Evolutionary conservation across 2,329 filamentous ascomycete species (phyloP), one percentile per base, ranked within the genome.

Genomic region (Cryphonectria nitschkei): DNA sequence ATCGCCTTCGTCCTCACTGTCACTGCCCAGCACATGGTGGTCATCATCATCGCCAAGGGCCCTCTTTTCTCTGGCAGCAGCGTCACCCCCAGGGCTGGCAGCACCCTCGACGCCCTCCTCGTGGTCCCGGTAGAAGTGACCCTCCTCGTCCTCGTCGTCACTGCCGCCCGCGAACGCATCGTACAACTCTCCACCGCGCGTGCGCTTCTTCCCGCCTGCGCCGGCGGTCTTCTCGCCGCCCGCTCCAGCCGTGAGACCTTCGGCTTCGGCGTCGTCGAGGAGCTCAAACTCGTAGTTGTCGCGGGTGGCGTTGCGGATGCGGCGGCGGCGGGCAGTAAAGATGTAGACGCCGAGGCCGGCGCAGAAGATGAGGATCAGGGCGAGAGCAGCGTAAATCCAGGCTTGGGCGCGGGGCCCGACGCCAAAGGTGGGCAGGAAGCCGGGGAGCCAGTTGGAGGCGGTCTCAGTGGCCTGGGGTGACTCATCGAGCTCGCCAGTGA

Each of bases 231-330:
- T 87, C 79, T 84, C 84, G 66, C 79, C 82, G 71, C 76, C 76
- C 9, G 81, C 78, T 11, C 60, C 60, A 11, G 58, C 66, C 56
- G 67, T 68, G 68, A 89, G 79, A 39, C 86, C 85, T 75, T 90
- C 85, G 22, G 86, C 84, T 75, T 97, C 94, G 29, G 94, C 92
- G 69, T 95, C 92, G 76, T 96, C 92, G 64, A 99, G 87, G 73
- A 97, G 91, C 81, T 97, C 95, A 75, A 99, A 99, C 76, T 98
- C 95, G 80, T 98, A 98, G 78, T 92, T 91, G 76, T 95, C 93
- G 65, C 93, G 89, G 3, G 90, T 87, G 79, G 89, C 89, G 80
- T 93, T 94, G 75, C 89, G 89, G 37, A 93, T 86, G 56, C 92
- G 90, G 78, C 91, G 92, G 70, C 93, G 90, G 39, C 94, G 90